Evolutionary conservation across 2,329 filamentous ascomycete genomes (phyloP).

Genomic region (Sarocladium oryzae): DNA sequence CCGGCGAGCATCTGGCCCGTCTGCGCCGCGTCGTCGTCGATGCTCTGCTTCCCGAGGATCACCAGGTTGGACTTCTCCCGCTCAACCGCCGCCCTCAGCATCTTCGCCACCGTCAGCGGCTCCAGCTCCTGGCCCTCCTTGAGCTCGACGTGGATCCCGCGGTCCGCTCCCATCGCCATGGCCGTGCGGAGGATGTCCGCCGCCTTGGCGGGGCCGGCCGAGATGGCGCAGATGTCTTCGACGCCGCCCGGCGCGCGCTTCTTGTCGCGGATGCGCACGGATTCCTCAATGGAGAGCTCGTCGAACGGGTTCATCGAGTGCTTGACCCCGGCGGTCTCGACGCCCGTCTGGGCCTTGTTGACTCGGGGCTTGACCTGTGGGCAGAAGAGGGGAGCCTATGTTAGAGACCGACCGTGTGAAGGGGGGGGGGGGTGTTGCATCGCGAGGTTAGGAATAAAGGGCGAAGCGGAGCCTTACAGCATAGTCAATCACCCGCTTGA

Average conservation of each 20-base stretch:
- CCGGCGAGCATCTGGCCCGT: conserved; percentile 98
- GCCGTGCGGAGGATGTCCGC: conserved; percentile 87
- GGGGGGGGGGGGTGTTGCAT: too few species aligned
- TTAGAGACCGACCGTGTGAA: too few species aligned
- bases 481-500: conserved; percentile 85
- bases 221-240: conserved; percentile 85
- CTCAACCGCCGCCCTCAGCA: conserved; percentile 73
- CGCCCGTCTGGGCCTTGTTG: conserved; percentile 70
- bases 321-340: conserved; percentile 90
- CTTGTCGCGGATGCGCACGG: conserved; percentile 88
- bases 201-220: conserved; percentile 80
- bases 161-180: conserved; percentile 98
- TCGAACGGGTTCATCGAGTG: conserved; percentile 99
- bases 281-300: conserved; percentile 95
- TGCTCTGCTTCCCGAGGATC: conserved; percentile 93
- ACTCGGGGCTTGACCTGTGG: conserved; percentile 60
- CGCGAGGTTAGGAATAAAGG: too few species aligned
- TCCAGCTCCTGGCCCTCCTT: conserved; percentile 73
- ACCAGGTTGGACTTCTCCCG: conserved; percentile 87
- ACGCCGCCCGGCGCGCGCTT: conserved; percentile 66
- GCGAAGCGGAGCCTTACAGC: too few species aligned
- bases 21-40: conserved; percentile 92
- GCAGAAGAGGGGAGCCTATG: not conserved
- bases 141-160: conserved; percentile 78
- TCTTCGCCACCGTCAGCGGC: conserved; percentile 86